A percentile compares a stretch with the other conserved stretches of the same genome.
Evolutionary conservation across 2,329 filamentous ascomycete genomes (phyloP).

Genomic region (Arthrobotrys musiformis): DNA sequence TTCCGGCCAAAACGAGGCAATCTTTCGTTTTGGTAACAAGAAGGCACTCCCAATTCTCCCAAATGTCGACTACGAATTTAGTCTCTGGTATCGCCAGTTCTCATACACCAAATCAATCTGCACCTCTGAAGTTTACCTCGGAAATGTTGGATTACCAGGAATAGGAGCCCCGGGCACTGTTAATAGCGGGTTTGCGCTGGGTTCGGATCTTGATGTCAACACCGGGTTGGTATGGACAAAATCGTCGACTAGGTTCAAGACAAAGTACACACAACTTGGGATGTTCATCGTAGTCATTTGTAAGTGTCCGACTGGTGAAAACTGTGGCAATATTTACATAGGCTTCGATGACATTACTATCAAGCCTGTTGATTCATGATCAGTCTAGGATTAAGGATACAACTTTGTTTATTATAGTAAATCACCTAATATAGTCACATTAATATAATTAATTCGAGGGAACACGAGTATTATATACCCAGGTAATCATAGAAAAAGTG

Average conservation of each 20-base stretch:
- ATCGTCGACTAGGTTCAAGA: neutral
- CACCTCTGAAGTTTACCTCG: neutral
- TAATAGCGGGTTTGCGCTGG: neutral
- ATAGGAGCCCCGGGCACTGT: neutral
- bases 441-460: too few relatives aligned
- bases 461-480: too few relatives aligned
- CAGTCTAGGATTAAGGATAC: neutral
- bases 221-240: constrained; percentile 1
- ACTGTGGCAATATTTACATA: neutral
- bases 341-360: constrained; percentile 22
- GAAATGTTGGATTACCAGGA: neutral
- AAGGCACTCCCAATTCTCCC: constrained; percentile 5
- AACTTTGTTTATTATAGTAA: too few relatives aligned
- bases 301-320: neutral
- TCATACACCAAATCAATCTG: neutral
- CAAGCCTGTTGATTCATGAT: neutral
- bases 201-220: neutral
- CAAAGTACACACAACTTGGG: neutral
- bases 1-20: neutral
- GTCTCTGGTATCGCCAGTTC: constrained; percentile 20
- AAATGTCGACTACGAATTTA: constrained; percentile 10
- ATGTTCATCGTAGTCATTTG: neutral
- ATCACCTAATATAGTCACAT: too few relatives aligned
- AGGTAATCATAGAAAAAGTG: too few relatives aligned
- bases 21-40: constrained; percentile 3